Evolutionary conservation across 2,329 filamentous ascomycete species (phyloP), one percentile per base, ranked within the genome.

Genomic region (Cadophora sp.): DNA sequence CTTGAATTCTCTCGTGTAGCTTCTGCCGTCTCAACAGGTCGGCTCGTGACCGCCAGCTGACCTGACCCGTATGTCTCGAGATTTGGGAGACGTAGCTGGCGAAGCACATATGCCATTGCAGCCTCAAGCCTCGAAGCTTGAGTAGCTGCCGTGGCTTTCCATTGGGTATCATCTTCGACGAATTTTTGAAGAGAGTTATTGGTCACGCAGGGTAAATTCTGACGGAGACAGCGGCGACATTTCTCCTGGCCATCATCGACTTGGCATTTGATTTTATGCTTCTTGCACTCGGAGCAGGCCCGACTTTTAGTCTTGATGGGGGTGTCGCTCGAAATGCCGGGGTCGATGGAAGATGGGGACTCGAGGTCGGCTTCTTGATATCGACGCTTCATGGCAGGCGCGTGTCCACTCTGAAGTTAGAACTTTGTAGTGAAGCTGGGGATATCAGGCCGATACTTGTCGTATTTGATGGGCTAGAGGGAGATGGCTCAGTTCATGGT

Each of bases 131-230:
- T 55, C 7, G 51, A 55, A 9, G 51, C 51, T 8, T 55, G 51
- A n/a, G 51, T n/a, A 16, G 27, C 9, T n/a, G 51, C 51, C n/a
- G 51, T 30, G 11, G 18, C 51, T 13, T 55, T 55, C 51, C 51
- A 55, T n/a, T 55, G 27, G 27, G 51, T 36, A 27, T 55, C 51
- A 18, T 55, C 51, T n/a, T 55, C 51, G 27, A 55, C 51, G n/a
- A 55, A 55, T 55, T 55, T 55, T 36, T 55, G 51, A 55, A 55
- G 51, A 3, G 51, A 33, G 27, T 55, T 55, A 24, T 55, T 39
- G 18, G 51, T 55, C 33, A 55, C 51, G 51, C 51, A 55, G 5
- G 51, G 51, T 7, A 55, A 11, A 20, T 55, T 33, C n/a, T 55
- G 51, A 13, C 51, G 27, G 16, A 18, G 51, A 55, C 51, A 55